Conservation (phyloP, 331 rosid genomes). For the Erythrophleum ivorense region DNA sequence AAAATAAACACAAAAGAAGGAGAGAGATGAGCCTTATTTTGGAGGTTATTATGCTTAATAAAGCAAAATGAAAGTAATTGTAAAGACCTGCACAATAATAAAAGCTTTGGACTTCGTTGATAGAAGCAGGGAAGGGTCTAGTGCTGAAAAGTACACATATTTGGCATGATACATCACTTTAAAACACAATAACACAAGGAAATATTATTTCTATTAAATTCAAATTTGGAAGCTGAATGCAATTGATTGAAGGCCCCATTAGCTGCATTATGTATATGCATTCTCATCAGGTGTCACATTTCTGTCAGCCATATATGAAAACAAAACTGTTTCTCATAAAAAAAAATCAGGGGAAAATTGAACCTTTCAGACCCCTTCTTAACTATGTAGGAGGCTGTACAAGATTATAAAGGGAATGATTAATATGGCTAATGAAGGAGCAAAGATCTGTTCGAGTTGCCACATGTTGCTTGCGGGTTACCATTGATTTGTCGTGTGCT, state of each 20-base stretch:
- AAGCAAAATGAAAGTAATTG: neutral
- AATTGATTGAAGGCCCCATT: constrained; percentile 19
- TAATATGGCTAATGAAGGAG: constrained; percentile 45
- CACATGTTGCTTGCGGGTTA: constrained; percentile 42
- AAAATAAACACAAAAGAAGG: neutral
- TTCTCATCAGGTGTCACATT: constrained; percentile 21
- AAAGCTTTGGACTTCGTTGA: neutral
- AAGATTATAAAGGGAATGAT: constrained; percentile 31
- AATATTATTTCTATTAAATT: constrained; percentile 4
- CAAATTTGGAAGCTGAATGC: constrained; percentile 42
- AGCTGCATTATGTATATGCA: constrained; percentile 32
- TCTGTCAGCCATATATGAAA: constrained; percentile 3
- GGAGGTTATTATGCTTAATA: neutral
- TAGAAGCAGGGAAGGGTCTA: neutral
- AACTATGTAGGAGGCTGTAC: neutral
- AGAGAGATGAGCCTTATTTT: too few relatives aligned
- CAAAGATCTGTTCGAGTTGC: constrained; percentile 42
- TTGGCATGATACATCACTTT: constrained; percentile 3
- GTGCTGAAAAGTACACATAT: neutral
- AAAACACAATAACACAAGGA: neutral
- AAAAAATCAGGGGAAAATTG: constrained; percentile 31
- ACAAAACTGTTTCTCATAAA: constrained; percentile 33
- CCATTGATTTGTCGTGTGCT: constrained; percentile 28
- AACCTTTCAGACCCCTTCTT: too few relatives aligned
- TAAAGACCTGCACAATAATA: too few relatives aligned